Evolutionary conservation across 352 stramenopile genomes (phyloP), one percentile per base, ranked within the genome.

Genomic region (Phytopythium mirpurense): DNA sequence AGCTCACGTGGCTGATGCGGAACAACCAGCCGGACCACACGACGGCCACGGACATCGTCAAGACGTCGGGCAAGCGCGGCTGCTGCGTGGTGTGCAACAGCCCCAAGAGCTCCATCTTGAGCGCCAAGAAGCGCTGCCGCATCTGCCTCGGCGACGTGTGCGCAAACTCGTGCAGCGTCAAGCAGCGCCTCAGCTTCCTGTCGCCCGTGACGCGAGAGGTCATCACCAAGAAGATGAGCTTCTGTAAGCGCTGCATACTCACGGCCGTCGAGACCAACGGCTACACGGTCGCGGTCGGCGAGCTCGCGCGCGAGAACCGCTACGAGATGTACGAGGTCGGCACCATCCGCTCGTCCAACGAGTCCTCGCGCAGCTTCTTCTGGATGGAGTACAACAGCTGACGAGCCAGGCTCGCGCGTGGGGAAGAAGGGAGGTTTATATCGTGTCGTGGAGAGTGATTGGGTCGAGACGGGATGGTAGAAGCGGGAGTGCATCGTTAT

Each of bases 231-330:
- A 54, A 58, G 19, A 52, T 56, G 31, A 56, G 40, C 11, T 52
- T 71, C 37, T 71, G 63, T 48, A 55, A 51, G 15, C 63, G 59
- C 3, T 71, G 63, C 45, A 19, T 63, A 21, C 60, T 47, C 37
- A 53, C 56, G 31, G 53, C 60, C 8, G 52, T 62, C 31, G 52
- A 60, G n/a, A 60, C 21, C 19, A 42, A 57, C 41, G 48, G 42
- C 21, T 42, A 21, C 26, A 31, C 14, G 34, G 32, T 59, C 21
- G 51, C 51, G 21, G 38, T 43, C 27, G 38, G 42, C 19, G 51
- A 57, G 40, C 51, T 57, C 11, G 38, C 27, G n/a, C 38, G 41
- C 26, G 51, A 50, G 38, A 49, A 57, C 27, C 51, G 27, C 38
- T 57, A 49, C 51, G 51, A 57, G 31, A 43, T 40, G 26, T 57